Evolutionary conservation across 768 basidiomycete species (phyloP).

Genomic region (Naganishia vaughanmartiniae): DNA sequence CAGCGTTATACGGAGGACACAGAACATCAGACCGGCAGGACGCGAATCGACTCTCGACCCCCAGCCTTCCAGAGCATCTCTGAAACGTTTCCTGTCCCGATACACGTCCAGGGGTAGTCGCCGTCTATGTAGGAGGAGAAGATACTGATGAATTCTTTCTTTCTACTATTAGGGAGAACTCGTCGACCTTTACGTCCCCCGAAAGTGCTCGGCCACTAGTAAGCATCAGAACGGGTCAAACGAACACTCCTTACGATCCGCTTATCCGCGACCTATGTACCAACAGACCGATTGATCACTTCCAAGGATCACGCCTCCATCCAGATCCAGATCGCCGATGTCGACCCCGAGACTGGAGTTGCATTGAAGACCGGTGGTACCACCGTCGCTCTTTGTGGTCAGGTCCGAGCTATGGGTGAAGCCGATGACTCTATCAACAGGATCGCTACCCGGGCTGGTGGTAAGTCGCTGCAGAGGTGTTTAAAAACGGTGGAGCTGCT

Average conservation of each 20-base stretch:
- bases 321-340: constrained; percentile 90
- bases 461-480: constrained; percentile 60
- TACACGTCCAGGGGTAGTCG: neutral
- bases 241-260: neutral
- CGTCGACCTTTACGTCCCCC: constrained; percentile 99
- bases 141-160: constrained; percentile 34
- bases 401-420: constrained; percentile 91
- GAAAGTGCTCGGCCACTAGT: constrained; percentile 99
- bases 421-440: constrained; percentile 95
- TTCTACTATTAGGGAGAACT: constrained; percentile 72
- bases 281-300: constrained; percentile 91
- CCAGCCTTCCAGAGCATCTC: neutral
- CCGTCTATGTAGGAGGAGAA: constrained; percentile 5
- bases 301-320: constrained; percentile 99
- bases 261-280: constrained; percentile 11
- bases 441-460: constrained; percentile 87
- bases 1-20: neutral
- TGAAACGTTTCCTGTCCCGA: neutral
- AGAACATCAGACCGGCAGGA: neutral
- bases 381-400: constrained; percentile 90
- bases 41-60: neutral
- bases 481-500: neutral
- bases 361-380: constrained; percentile 57
- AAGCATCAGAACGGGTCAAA: constrained; percentile 53
- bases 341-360: constrained; percentile 73